Base-by-base conservation (phyloP, 2,329 filamentous ascomycete genomes). In the Diaporthe capsici region DNA sequence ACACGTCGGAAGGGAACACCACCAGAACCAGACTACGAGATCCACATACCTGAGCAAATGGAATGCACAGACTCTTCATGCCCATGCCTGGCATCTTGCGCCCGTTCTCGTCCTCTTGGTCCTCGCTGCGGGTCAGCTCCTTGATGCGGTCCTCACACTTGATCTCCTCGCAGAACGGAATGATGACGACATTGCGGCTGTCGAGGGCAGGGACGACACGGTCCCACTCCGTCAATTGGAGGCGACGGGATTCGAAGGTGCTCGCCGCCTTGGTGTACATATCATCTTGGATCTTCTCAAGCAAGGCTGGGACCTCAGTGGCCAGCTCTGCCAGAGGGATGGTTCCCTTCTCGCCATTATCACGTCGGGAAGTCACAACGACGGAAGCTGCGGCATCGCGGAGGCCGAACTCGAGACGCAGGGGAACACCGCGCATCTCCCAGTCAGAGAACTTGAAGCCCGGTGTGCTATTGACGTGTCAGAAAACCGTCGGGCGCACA, bases 381-480 rank as follows among this genome's bases (percentile, higher is more conserved):
- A 70, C 49, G 7, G 22, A 25, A 22, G 47, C 49, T 31, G 96
- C 94, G 78, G 94, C 93, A 83, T 98, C 97, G 86, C 98, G 98
- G 81, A 97, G 96, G 8, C 97, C 97, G 82, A 98, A 98, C 85
- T 99, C 97, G 76, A 99, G 90, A 76, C 97, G 94, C 51, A 99
- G 91, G 63, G 97, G 97, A 57, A 98, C 94, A 83, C 97, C 97
- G 86, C 96, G 97, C 80, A 98, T 90, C 85, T 99, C 97, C 95
- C 95, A 98, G 86, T 99, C 96, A 86, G 97, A 98, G 89, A 99
- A 99, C 86, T 99, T 99, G 93, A 94, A 98, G 78, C 95, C 95
- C 53, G 97, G 96, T 76, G 95, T 92, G 92, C 63, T 68, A 2
- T 51, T 68, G 12, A 17, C 25, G 39, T 42, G 58, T 68, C 12